These are phyloP conservation scores for Sporothrix protearum DNA, from an alignment of 2,329 filamentous ascomycete species.

Conservation along the genomic window DNA sequence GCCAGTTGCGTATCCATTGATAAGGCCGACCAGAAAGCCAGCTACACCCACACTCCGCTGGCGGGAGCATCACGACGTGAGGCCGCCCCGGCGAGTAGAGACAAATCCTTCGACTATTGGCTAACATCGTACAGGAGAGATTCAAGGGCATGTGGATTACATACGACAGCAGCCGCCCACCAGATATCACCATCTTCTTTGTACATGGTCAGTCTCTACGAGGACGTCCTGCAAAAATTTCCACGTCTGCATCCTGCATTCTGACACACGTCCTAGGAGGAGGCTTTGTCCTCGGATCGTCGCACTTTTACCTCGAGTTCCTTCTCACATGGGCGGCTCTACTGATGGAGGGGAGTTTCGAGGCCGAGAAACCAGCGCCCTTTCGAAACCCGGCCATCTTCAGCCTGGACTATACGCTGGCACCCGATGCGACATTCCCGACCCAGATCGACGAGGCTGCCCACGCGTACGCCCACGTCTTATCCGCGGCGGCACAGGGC, in stretches of 20 bases:
- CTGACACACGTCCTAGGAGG: slow-evolving; percentile 54
- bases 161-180: slow-evolving; percentile 54
- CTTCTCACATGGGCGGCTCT: slow-evolving; percentile 67
- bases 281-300: slow-evolving; percentile 78
- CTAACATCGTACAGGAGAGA: slow-evolving; percentile 28
- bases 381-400: slow-evolving; percentile 5
- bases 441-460: slow-evolving; percentile 68
- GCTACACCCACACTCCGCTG: not conserved
- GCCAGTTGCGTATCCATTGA: not conserved
- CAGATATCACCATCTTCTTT: slow-evolving; percentile 70
- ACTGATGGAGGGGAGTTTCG: slow-evolving; percentile 43
- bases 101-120: slow-evolving; percentile 35
- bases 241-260: not conserved
- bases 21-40: not conserved
- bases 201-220: slow-evolving; percentile 58
- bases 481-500: slow-evolving; percentile 48
- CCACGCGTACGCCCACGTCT: slow-evolving; percentile 66
- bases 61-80: not conserved
- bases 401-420: slow-evolving; percentile 5
- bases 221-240: not conserved
- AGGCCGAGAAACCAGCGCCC: slow-evolving; percentile 40
- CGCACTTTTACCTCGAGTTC: slow-evolving; percentile 82
- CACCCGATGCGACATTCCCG: slow-evolving; percentile 57
- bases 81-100: not conserved
- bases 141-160: slow-evolving; percentile 69